Evolutionary conservation across 495 filamentous ascomycete species (phyloP).

Genomic region (Aspergillus cristatus): DNA sequence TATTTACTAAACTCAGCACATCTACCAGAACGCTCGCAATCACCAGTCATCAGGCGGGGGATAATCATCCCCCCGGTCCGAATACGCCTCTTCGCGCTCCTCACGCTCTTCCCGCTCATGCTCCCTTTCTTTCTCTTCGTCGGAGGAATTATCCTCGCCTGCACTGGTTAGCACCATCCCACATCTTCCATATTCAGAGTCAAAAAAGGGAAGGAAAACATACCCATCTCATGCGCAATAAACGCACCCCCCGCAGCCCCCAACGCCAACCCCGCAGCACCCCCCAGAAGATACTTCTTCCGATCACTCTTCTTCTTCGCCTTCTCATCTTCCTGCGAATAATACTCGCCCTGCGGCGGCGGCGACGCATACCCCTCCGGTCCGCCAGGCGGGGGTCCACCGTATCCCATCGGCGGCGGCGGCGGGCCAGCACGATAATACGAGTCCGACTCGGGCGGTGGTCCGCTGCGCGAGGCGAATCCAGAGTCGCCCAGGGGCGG

Average conservation of each 20-base stretch:
- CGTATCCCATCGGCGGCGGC: conserved; percentile 1
- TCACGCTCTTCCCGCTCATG: conserved; percentile 1
- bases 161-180: no score
- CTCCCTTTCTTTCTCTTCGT: not conserved
- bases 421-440: conserved; percentile 4
- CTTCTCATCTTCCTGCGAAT: conserved; percentile 19
- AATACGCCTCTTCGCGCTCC: conserved; percentile 1
- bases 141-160: no score
- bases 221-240: conserved; percentile 45
- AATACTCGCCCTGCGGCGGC: conserved; percentile 9
- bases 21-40: no score
- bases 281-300: conserved; percentile 38
- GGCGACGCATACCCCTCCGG: conserved; percentile 1
- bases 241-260: conserved; percentile 49
- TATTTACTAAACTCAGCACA: no score
- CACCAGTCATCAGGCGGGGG: no score
- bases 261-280: conserved; percentile 45
- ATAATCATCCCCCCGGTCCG: no score
- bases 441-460: conserved; percentile 6
- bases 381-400: conserved; percentile 7
- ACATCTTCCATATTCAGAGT: no score
- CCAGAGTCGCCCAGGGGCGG: conserved; percentile 20
- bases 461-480: conserved; percentile 13
- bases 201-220: conserved; percentile 10
- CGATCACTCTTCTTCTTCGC: conserved; percentile 32